These are phyloP conservation scores for Phytophthora litchii DNA, from an alignment of 352 stramenopile genomes.

Conservation along the genomic window DNA sequence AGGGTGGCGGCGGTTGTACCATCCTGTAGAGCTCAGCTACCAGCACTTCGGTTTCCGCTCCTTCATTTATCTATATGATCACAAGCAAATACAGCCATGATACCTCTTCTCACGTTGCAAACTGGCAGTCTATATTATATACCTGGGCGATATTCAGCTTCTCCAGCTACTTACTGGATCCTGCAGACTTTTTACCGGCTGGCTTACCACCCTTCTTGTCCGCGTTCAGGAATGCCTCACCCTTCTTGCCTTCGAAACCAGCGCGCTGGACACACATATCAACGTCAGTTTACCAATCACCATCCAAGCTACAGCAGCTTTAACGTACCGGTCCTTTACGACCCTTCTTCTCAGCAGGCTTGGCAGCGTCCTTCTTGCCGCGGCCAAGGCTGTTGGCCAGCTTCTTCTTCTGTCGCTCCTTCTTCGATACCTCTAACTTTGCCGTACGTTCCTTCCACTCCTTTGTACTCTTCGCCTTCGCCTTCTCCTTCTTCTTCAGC, in stretches of 20 bases:
- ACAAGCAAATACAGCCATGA: conserved; percentile 13
- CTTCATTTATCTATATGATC: conserved; percentile 29
- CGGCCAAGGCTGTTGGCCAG: conserved; percentile 36
- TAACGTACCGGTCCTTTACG: conserved; percentile 48
- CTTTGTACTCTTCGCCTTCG: conserved; percentile 79
- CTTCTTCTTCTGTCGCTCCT: conserved; percentile 71
- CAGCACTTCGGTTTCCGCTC: conserved; percentile 1
- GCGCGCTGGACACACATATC: conserved; percentile 45
- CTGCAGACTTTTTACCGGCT: conserved; percentile 27
- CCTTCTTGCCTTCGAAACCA: conserved; percentile 86
- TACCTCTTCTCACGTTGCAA: conserved; percentile 16
- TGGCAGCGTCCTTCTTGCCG: conserved; percentile 39
- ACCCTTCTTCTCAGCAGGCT: conserved; percentile 41
- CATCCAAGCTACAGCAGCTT: not conserved
- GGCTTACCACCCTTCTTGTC: conserved; percentile 53
- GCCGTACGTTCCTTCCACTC: conserved; percentile 75
- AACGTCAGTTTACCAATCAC: conserved; percentile 12
- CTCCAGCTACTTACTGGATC: conserved; percentile 42
- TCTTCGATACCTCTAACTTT: conserved; percentile 65
- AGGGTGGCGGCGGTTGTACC: conserved; percentile 64
- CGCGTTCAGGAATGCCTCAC: conserved; percentile 71
- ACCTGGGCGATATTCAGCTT: conserved; percentile 36
- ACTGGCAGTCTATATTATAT: conserved; percentile 55
- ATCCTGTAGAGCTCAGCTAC: conserved; percentile 50
- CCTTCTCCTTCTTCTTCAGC: conserved; percentile 87